A percentile compares a stretch with the other conserved stretches of the same genome.
Evolutionary conservation across 805 yeast genomes (phyloP).

Genomic region (Saturnispora sekii): DNA sequence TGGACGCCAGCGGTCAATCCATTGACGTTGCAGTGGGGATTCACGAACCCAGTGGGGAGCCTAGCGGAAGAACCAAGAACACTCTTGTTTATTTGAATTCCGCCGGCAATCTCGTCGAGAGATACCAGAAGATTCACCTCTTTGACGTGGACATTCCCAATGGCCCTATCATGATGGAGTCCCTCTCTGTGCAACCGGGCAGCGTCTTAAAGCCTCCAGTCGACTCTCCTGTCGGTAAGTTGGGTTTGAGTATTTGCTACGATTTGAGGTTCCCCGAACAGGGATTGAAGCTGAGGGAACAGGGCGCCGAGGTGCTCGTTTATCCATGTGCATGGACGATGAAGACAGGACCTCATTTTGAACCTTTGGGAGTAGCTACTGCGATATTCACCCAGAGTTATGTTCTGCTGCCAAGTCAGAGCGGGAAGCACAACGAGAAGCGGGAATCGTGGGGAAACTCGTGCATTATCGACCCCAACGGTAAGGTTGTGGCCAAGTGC

Average conservation of each 20-base stretch:
- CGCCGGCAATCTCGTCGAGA: constrained; percentile 52
- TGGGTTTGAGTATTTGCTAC: constrained; percentile 74
- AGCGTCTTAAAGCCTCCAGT: constrained; percentile 42
- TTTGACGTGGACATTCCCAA: constrained; percentile 79
- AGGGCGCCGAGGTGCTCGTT: constrained; percentile 69
- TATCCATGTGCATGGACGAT: constrained; percentile 92
- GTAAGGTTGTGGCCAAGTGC: constrained; percentile 55
- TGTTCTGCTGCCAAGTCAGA: constrained; percentile 84
- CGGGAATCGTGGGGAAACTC: constrained; percentile 84
- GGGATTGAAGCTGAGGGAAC: constrained; percentile 48
- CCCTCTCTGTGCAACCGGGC: constrained; percentile 79
- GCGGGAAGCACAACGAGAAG: constrained; percentile 53
- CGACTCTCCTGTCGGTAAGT: constrained; percentile 46
- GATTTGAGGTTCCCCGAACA: constrained; percentile 85
- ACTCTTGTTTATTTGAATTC: constrained; percentile 62
- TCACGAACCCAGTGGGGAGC: constrained; percentile 58
- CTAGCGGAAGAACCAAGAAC: constrained; percentile 48
- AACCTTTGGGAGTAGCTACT: constrained; percentile 63
- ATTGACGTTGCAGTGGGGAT: constrained; percentile 76
- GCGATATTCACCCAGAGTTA: constrained; percentile 85
- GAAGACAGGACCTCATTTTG: constrained; percentile 93
- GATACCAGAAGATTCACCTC: constrained; percentile 79
- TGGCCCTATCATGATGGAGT: constrained; percentile 75
- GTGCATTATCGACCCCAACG: constrained; percentile 88
- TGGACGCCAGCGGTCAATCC: constrained; percentile 31